A percentile compares a stretch with the other conserved stretches of the same genome.
phyloP scores from a whole-genome alignment of 106 monocot genomes.

The Alisma plantagoaquatica region DNA sequence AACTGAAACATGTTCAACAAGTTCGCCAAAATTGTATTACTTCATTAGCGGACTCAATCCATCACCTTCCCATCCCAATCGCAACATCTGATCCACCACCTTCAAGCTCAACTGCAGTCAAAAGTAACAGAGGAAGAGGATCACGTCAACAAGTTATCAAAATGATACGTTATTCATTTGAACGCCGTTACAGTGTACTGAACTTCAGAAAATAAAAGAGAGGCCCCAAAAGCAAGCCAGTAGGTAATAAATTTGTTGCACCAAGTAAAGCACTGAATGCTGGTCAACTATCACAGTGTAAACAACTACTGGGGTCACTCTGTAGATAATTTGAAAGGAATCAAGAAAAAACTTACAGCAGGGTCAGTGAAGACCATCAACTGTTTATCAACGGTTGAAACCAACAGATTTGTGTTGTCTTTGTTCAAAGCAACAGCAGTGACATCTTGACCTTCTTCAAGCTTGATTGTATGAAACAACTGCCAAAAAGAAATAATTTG shows the following conservation, averaged over 20 bases:
- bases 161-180: neutral
- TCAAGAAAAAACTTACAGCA: constrained; percentile 33
- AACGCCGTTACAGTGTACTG: neutral
- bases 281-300: neutral
- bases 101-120: constrained; percentile 75
- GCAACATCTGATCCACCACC: constrained; percentile 98
- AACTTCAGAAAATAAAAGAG: neutral
- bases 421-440: constrained; percentile 58
- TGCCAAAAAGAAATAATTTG: constrained; percentile 11
- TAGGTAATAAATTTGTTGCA: too few relatives aligned
- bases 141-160: neutral
- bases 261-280: too few relatives aligned
- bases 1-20: too few relatives aligned
- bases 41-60: constrained; percentile 56
- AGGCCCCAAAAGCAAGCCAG: neutral
- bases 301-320: neutral
- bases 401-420: constrained; percentile 75
- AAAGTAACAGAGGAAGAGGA: neutral
- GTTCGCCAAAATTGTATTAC: too few relatives aligned
- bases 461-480: constrained; percentile 61
- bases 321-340: neutral
- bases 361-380: constrained; percentile 86
- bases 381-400: constrained; percentile 83
- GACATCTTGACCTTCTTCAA: constrained; percentile 66
- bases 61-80: constrained; percentile 96